A percentile compares a stretch with the other conserved stretches of the same genome.
These are phyloP conservation scores for Teunomyces cretensis DNA, from an alignment of 805 yeast species.

Conservation along the genomic window DNA sequence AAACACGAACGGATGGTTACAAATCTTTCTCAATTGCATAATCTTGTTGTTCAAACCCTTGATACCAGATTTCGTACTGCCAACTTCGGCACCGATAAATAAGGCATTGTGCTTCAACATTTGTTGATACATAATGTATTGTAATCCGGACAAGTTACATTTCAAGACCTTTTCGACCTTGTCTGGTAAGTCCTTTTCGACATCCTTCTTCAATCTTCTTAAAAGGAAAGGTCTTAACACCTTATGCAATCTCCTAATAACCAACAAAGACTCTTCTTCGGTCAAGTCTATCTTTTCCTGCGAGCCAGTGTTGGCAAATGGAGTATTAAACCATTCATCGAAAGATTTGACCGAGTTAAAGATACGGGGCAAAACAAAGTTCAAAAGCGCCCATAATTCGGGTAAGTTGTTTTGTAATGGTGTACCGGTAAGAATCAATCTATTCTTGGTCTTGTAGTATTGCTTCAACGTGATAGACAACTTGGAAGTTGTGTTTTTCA, in stretches of 20 bases:
- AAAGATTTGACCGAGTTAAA: slow-evolving; percentile 84
- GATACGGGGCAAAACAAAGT: slow-evolving; percentile 79
- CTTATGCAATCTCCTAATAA: slow-evolving; percentile 81
- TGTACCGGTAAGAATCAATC: slow-evolving; percentile 84
- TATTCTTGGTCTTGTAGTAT: slow-evolving; percentile 70
- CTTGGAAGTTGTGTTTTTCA: slow-evolving; percentile 78
- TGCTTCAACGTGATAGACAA: slow-evolving; percentile 68
- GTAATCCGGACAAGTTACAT: slow-evolving; percentile 74
- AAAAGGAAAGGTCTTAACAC: slow-evolving; percentile 81
- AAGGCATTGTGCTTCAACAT: slow-evolving; percentile 72
- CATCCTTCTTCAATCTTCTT: slow-evolving; percentile 83
- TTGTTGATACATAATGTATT: slow-evolving; percentile 68
- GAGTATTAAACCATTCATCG: slow-evolving; percentile 89
- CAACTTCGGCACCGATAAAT: slow-evolving; percentile 62
- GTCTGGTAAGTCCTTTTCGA: slow-evolving; percentile 81
- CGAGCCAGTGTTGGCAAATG: slow-evolving; percentile 80
- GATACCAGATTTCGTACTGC: slow-evolving; percentile 62
- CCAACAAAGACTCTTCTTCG: slow-evolving; percentile 82
- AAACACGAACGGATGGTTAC: slow-evolving; percentile 86
- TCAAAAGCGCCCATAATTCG: slow-evolving; percentile 80
- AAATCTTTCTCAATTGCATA: slow-evolving; percentile 82
- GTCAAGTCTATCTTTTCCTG: slow-evolving; percentile 79
- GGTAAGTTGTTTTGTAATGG: slow-evolving; percentile 84
- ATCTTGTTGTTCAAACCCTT: slow-evolving; percentile 79
- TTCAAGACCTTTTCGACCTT: slow-evolving; percentile 81